Evolutionary conservation across 2,329 filamentous ascomycete genomes (phyloP).

Genomic region (Akanthomyces muscarius): DNA sequence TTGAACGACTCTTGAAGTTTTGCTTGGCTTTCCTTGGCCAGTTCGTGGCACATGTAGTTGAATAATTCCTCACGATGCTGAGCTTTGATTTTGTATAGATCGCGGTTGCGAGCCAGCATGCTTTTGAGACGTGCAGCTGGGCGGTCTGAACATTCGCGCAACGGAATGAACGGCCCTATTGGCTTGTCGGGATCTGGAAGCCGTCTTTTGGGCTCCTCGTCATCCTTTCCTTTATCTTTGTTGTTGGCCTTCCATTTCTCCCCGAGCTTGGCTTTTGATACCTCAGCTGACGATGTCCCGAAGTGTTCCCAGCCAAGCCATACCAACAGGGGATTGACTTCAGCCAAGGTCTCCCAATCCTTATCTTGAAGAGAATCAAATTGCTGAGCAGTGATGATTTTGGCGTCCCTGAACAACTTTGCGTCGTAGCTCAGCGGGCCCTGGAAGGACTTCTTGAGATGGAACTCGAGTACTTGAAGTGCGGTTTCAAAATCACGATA

Average conservation of each 20-base stretch:
- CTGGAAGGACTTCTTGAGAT: neutral
- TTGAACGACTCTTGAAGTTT: slow-evolving; percentile 47
- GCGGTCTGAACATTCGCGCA: slow-evolving; percentile 18
- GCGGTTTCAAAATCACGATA: neutral
- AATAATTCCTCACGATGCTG: slow-evolving; percentile 62
- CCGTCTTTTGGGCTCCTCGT: neutral
- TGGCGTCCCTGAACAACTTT: neutral
- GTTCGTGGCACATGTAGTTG: slow-evolving; percentile 53
- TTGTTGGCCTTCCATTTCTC: neutral
- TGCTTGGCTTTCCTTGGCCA: slow-evolving; percentile 44
- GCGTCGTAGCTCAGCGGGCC: neutral
- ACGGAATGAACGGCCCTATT: neutral
- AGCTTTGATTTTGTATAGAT: slow-evolving; percentile 59
- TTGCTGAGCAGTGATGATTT: slow-evolving; percentile 60
- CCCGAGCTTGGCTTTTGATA: neutral
- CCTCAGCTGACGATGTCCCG: neutral
- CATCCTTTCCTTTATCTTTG: neutral
- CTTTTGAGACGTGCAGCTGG: slow-evolving; percentile 13
- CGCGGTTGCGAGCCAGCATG: slow-evolving; percentile 23
- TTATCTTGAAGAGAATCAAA: slow-evolving; percentile 55
- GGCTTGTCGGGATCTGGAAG: slow-evolving; percentile 5
- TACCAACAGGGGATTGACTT: slow-evolving; percentile 7
- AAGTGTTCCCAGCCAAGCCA: slow-evolving; percentile 21
- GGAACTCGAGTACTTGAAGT: neutral
- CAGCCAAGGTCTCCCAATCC: slow-evolving; percentile 27